phyloP scores from a whole-genome alignment of 805 yeast genomes.

The Blastobotrys robertii region DNA sequence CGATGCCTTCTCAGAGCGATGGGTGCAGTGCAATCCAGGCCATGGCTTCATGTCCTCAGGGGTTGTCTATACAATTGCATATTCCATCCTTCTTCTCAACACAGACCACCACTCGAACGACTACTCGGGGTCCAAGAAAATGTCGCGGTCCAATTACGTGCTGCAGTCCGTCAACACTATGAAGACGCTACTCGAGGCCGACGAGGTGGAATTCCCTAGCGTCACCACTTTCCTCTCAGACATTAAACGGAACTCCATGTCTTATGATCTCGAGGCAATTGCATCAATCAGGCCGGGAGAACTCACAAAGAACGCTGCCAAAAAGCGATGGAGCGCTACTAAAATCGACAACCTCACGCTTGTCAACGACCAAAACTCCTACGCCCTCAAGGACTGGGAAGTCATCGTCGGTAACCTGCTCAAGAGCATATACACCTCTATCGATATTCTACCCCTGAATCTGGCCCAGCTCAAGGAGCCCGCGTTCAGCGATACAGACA shows the following conservation, averaged over 20 bases:
- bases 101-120: conserved; percentile 61
- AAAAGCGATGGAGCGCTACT: conserved; percentile 10
- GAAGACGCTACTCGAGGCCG: conserved; percentile 9
- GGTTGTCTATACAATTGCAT: conserved; percentile 60
- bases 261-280: conserved; percentile 2
- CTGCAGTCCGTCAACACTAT: conserved; percentile 17
- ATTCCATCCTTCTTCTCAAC: conserved; percentile 61
- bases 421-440: conserved; percentile 16
- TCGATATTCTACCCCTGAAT: conserved; percentile 17
- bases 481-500: too few species aligned
- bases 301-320: conserved; percentile 2
- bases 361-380: conserved; percentile 6
- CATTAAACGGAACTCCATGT: background rate
- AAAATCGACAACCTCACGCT: conserved; percentile 3
- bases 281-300: conserved; percentile 2
- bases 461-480: conserved; percentile 8
- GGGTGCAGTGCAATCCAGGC: conserved; percentile 40
- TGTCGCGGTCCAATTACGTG: conserved; percentile 29
- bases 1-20: conserved; percentile 56
- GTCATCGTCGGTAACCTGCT: conserved; percentile 10
- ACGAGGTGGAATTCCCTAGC: conserved; percentile 1
- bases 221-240: background rate
- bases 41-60: conserved; percentile 42
- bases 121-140: conserved; percentile 20
- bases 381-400: conserved; percentile 16